These are phyloP conservation scores for Paratinospora sagittata DNA, from an alignment of 164 flowering plant species.

Conservation along the genomic window DNA sequence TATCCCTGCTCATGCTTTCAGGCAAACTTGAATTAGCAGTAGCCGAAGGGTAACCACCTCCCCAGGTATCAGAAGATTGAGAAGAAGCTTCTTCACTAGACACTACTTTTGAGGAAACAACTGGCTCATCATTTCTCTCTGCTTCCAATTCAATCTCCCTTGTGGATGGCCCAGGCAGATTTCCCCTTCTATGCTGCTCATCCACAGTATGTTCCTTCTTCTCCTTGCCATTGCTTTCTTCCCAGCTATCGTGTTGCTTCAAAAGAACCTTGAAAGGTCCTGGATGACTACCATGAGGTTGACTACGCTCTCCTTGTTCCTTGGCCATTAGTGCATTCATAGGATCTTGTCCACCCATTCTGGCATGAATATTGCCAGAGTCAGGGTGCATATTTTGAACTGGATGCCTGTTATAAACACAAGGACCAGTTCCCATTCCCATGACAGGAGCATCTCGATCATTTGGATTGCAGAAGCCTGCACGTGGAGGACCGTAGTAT, in stretches of 20 bases:
- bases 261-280: conserved; percentile 55
- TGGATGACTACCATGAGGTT: conserved; percentile 32
- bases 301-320: conserved; percentile 47
- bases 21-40: conserved; percentile 21
- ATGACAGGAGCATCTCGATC: conserved; percentile 59
- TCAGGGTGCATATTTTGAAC: conserved; percentile 44
- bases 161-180: conserved; percentile 19
- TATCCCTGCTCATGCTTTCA: conserved; percentile 24
- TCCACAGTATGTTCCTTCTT: conserved; percentile 33
- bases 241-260: conserved; percentile 62
- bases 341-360: conserved; percentile 44
- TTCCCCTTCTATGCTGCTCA: conserved; percentile 24
- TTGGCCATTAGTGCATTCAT: conserved; percentile 22
- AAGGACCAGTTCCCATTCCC: conserved; percentile 58
- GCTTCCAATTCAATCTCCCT: conserved; percentile 39
- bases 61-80: conserved; percentile 16
- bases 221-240: conserved; percentile 38
- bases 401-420: conserved; percentile 45
- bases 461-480: conserved; percentile 53
- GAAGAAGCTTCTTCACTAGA: conserved; percentile 27
- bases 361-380: conserved; percentile 36
- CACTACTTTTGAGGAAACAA: conserved; percentile 22
- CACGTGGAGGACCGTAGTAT: conserved; percentile 65
- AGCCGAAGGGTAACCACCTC: conserved; percentile 20
- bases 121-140: conserved; percentile 34